Conservation (phyloP, 176 grass and related monocot species). For the Carex littledalei region DNA sequence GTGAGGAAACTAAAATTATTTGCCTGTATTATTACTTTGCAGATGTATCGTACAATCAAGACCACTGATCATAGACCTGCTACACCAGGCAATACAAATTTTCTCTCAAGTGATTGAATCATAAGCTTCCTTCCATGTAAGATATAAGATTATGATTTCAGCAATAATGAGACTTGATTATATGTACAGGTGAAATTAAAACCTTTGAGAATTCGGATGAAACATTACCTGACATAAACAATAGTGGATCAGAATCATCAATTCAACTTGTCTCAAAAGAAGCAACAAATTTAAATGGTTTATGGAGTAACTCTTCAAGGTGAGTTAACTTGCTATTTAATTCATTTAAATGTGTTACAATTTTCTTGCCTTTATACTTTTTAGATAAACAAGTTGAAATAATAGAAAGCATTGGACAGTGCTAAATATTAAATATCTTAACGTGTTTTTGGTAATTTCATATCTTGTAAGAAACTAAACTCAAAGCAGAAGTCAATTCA, state of each 20-base stretch:
- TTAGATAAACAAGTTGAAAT: neutral
- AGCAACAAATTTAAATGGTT: constrained; percentile 40
- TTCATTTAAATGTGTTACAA: too few species aligned
- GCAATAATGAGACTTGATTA: neutral
- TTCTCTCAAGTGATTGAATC: neutral
- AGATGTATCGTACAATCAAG: constrained; percentile 99
- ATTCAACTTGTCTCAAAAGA: constrained; percentile 41
- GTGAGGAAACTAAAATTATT: neutral
- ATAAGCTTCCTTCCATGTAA: neutral
- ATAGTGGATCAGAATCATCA: constrained; percentile 60
- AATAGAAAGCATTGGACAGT: neutral
- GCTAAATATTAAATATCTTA: neutral
- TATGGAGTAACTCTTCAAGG: constrained; percentile 75
- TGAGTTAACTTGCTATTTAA: constrained; percentile 10
- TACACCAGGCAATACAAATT: constrained; percentile 43
- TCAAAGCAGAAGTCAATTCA: neutral
- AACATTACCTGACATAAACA: constrained; percentile 39
- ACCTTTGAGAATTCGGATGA: constrained; percentile 63
- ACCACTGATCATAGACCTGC: constrained; percentile 70
- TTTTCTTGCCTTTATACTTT: neutral
- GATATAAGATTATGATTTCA: neutral
- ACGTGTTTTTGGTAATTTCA: neutral
- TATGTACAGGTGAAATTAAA: constrained; percentile 50
- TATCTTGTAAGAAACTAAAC: neutral
- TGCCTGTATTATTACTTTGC: constrained; percentile 12